A percentile compares a stretch with the other conserved stretches of the same genome.
These are phyloP conservation scores for Populus alba DNA, from an alignment of 345 rosid species.

Conservation along the genomic window DNA sequence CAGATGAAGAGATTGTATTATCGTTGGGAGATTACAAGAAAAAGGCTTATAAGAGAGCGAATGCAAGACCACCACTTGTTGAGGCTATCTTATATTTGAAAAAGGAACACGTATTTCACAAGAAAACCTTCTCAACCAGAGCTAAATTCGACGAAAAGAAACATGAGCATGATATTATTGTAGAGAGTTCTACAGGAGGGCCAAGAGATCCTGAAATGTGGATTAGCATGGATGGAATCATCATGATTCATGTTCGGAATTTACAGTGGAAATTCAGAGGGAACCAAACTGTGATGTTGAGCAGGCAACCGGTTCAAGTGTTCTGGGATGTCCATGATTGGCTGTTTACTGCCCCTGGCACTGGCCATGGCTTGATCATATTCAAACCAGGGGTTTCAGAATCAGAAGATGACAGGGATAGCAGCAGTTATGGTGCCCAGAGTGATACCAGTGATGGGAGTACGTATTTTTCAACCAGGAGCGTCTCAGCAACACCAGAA, in stretches of 20 bases:
- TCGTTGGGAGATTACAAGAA: slow-evolving; percentile 78
- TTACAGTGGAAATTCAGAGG: slow-evolving; percentile 97
- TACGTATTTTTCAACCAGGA: slow-evolving; percentile 53
- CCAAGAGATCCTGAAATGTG: slow-evolving; percentile 84
- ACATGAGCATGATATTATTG: slow-evolving; percentile 74
- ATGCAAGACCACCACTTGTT: slow-evolving; percentile 68
- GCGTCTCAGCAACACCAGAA: slow-evolving; percentile 41
- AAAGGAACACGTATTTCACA: slow-evolving; percentile 79
- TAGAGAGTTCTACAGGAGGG: slow-evolving; percentile 62
- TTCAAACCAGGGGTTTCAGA: slow-evolving; percentile 73
- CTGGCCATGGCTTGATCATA: slow-evolving; percentile 72
- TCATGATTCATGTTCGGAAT: slow-evolving; percentile 68
- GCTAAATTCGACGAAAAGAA: slow-evolving; percentile 65
- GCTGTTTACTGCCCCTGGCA: slow-evolving; percentile 63
- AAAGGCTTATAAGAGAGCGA: slow-evolving; percentile 80
- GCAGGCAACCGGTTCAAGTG: slow-evolving; percentile 69
- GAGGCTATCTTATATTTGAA: slow-evolving; percentile 61
- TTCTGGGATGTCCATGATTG: slow-evolving; percentile 96
- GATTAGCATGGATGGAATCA: slow-evolving; percentile 85
- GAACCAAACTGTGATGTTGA: slow-evolving; percentile 78
- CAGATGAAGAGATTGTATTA: slow-evolving; percentile 81
- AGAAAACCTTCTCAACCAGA: slow-evolving; percentile 68
- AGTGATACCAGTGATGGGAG: slow-evolving; percentile 60
- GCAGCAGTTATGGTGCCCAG: slow-evolving; percentile 40
- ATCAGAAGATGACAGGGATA: slow-evolving; percentile 53